Conservation (phyloP, 371 early-diverging fungal species). For the Syncephalastrum sp. region DNA sequence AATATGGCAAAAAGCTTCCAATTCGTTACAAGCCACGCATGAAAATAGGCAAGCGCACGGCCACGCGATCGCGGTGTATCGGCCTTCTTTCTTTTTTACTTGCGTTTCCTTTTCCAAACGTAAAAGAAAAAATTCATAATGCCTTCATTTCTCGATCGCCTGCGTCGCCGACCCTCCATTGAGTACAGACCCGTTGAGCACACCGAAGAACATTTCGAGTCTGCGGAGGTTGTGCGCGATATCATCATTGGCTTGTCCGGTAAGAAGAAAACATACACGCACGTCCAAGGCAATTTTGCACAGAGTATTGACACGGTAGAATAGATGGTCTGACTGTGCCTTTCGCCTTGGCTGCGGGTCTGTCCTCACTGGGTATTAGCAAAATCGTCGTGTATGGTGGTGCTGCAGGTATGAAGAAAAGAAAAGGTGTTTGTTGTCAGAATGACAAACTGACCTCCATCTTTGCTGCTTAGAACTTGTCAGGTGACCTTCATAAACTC, state of each 20-base stretch:
- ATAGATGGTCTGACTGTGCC: conserved; percentile 75
- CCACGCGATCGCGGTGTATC: not conserved
- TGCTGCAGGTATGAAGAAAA: conserved; percentile 47
- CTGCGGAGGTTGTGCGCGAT: conserved; percentile 69
- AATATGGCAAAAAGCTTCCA: too few species aligned
- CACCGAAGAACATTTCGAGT: conserved; percentile 64
- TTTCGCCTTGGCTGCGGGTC: conserved; percentile 75
- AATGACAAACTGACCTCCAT: not conserved
- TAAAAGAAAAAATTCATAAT: conserved; percentile 10
- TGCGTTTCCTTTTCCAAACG: not conserved
- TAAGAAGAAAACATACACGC: conserved; percentile 8
- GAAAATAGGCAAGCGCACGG: conserved; percentile 4
- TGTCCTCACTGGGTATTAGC: conserved; percentile 57
- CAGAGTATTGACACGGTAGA: not conserved
- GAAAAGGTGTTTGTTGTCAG: too few species aligned
- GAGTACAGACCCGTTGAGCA: conserved; percentile 47
- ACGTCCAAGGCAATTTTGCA: not conserved
- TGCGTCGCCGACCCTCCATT: conserved; percentile 37
- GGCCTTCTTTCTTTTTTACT: conserved; percentile 4
- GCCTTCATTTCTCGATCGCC: conserved; percentile 30
- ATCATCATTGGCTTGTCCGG: conserved; percentile 69
- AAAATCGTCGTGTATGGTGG: conserved; percentile 70
- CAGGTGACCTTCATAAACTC: conserved; percentile 24
- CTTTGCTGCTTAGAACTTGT: conserved; percentile 30
- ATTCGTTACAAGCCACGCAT: not conserved